Base-by-base conservation (phyloP, 2,329 filamentous ascomycete genomes). In the Colletotrichum sp. region DNA sequence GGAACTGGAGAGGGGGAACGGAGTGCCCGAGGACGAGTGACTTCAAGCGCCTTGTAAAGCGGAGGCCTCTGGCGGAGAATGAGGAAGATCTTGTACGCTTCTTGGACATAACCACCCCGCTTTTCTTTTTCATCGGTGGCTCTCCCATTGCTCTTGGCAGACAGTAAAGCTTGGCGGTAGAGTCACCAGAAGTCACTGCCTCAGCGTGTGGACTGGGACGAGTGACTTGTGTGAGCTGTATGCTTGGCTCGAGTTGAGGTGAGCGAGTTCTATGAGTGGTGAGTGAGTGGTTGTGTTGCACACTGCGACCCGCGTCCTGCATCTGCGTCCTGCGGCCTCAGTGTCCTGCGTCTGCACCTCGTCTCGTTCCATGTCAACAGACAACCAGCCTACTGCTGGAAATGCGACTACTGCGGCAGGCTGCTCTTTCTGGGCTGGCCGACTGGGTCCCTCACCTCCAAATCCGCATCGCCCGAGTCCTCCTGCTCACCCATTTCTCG, bases 21-120 rank as follows among this genome's bases (percentile, higher is more conserved):
- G 73, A 67, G 64, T 65, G 73, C 34, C 70, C 62, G 70, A 75
- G 62, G 55, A 60, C 36, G 32, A 73, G 70, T 65, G 73, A 67
- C 70, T 48, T 52, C 55, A 56, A 72, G 66, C 52, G 67, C n/a
- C 26, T 38, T 52, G 67, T 32, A 58, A 38, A 75, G 73, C 70
- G 73, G 73, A 75, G 73, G 73, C 73, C 73, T 75, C 73, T 75
- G 70, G 73, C 73, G 73, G 73, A 73, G 73, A 65, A 64, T 18
- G 28, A 65, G 73, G 73, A 73, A 73, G 56, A 73, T 73, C 64
- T 75, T 72, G 64, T 56, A 73, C 62, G 56, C 69, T 68, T 72
- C 43, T 34, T 67, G 30, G 62, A 56, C 21, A 30, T 56, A 13
- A 18, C 28, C 28, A 36, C 43, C 70, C 72, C 73, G 56, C 64